phyloP scores from a whole-genome alignment of 2,329 filamentous ascomycete genomes.

The Teratosphaeria viscida region DNA sequence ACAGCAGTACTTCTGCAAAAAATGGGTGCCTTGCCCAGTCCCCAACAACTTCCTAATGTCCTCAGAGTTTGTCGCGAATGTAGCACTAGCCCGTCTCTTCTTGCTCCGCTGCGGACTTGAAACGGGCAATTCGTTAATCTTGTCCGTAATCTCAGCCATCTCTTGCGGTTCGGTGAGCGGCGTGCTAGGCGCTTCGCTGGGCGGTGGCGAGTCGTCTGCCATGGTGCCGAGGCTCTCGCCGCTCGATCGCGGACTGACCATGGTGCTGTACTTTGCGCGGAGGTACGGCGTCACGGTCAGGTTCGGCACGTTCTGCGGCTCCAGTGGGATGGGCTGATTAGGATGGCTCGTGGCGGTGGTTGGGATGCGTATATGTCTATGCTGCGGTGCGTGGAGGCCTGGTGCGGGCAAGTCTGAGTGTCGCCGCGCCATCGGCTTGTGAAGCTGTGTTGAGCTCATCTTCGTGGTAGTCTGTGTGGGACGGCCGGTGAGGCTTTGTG shows the following conservation, averaged over 20 bases:
- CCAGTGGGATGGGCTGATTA: conserved; percentile 35
- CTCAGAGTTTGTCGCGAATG: conserved; percentile 40
- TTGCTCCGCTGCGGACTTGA: conserved; percentile 9
- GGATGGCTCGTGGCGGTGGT: conserved; percentile 35
- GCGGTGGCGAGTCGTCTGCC: conserved; percentile 30
- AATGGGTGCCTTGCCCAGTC: conserved; percentile 45
- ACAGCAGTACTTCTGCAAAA: conserved; percentile 53
- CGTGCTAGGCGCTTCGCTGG: conserved; percentile 33
- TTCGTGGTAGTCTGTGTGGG: not conserved
- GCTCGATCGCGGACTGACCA: conserved; percentile 21
- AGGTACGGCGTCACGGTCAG: conserved; percentile 16
- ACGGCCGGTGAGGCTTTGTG: not conserved
- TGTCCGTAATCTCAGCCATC: conserved; percentile 32
- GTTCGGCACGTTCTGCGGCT: conserved; percentile 24
- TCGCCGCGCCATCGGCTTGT: not conserved
- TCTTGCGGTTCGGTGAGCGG: conserved; percentile 33
- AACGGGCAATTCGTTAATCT: conserved; percentile 28
- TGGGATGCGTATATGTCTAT: conserved; percentile 30
- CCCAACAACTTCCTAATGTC: conserved; percentile 50
- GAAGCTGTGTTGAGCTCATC: not conserved
- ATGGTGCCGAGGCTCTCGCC: conserved; percentile 17
- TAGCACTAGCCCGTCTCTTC: conserved; percentile 25
- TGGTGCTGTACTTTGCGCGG: conserved; percentile 17
- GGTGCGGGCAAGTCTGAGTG: not conserved
- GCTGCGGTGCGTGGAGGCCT: conserved; percentile 6